Conservation (phyloP, 1,284 basidiomycete species). For the Cryptococcus sp. region DNA sequence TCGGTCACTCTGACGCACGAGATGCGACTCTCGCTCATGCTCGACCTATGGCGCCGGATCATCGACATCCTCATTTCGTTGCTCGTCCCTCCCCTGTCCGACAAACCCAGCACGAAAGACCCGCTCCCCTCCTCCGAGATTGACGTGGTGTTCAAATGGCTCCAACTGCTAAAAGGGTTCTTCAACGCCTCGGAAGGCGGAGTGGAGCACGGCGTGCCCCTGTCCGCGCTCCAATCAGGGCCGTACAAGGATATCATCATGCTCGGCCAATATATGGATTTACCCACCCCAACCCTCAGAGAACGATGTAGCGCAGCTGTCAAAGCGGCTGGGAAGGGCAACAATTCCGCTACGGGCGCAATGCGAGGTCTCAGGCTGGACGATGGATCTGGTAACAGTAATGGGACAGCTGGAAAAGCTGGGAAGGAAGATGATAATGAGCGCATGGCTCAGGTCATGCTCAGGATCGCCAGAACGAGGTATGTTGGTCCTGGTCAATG, state of each 20-base stretch:
- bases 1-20: slow-evolving; percentile 38
- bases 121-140: slow-evolving; percentile 29
- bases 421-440: slow-evolving; percentile 35
- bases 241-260: slow-evolving; percentile 50
- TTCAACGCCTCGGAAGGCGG: slow-evolving; percentile 50
- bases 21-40: slow-evolving; percentile 33
- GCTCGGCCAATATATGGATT: slow-evolving; percentile 50
- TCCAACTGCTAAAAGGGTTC: slow-evolving; percentile 48
- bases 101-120: slow-evolving; percentile 28
- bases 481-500: slow-evolving; percentile 19
- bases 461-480: slow-evolving; percentile 50
- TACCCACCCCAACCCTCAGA: slow-evolving; percentile 43
- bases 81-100: slow-evolving; percentile 49
- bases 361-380: slow-evolving; percentile 21
- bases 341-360: slow-evolving; percentile 8
- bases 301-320: slow-evolving; percentile 47
- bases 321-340: slow-evolving; percentile 31
- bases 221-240: slow-evolving; percentile 37
- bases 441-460: slow-evolving; percentile 48
- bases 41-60: slow-evolving; percentile 43
- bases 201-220: slow-evolving; percentile 47
- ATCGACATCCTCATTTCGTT: slow-evolving; percentile 48
- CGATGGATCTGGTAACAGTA: slow-evolving; percentile 1
- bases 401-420: not conserved
- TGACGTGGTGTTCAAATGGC: slow-evolving; percentile 52